Percentiles rank a stretch among this genome's conserved stretches.
phyloP scores from a whole-genome alignment of 140 eudicot species.

The Senecio squalidus region DNA sequence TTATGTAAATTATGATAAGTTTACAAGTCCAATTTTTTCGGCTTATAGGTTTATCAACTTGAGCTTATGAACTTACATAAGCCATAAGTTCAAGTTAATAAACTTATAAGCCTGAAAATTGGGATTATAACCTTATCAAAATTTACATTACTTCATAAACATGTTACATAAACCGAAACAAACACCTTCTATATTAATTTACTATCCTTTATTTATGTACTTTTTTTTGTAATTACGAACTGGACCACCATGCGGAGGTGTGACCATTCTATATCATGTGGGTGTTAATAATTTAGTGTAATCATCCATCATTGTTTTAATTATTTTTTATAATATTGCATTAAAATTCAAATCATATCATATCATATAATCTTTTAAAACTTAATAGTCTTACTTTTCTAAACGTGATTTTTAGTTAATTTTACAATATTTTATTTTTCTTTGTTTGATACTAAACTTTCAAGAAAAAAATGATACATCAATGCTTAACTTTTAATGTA shows the following conservation, averaged over 20 bases:
- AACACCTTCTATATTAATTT: too few relatives aligned
- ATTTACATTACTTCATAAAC: too few relatives aligned
- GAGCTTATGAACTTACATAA: too few relatives aligned
- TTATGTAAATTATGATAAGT: too few relatives aligned
- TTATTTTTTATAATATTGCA: background rate
- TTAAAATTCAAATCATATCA: background rate
- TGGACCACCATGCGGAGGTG: slow-evolving; percentile 17
- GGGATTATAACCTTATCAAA: too few relatives aligned
- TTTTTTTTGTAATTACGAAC: background rate
- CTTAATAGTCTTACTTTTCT: background rate
- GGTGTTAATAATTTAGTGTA: slow-evolving; percentile 6
- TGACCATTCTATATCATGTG: slow-evolving; percentile 16
- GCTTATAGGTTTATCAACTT: too few relatives aligned
- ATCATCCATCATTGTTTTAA: background rate
- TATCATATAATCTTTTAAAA: background rate
- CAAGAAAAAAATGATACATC: background rate
- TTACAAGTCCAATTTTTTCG: too few relatives aligned
- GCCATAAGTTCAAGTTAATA: too few relatives aligned
- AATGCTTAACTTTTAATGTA: background rate
- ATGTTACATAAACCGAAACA: too few relatives aligned
- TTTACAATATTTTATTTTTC: background rate
- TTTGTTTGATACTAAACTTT: background rate
- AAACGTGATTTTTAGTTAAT: background rate
- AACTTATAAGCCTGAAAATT: too few relatives aligned
- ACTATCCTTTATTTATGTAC: too few relatives aligned